These are phyloP conservation scores for Sporothrix phasma DNA, from an alignment of 2,329 filamentous ascomycete species.

Conservation along the genomic window DNA sequence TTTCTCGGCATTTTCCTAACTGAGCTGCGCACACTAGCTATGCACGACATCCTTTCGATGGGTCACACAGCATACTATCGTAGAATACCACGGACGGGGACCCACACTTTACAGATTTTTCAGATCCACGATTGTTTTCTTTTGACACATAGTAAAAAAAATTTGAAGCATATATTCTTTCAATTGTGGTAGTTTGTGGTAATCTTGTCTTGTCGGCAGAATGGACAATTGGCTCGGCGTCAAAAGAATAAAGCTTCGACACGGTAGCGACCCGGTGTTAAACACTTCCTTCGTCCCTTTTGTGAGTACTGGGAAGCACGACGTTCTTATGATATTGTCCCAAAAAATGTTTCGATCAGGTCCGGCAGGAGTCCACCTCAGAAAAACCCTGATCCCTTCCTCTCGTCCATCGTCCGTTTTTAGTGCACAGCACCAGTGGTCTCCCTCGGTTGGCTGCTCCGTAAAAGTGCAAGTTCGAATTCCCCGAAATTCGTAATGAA, in stretches of 20 bases:
- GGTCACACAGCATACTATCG: background rate
- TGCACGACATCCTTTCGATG: background rate
- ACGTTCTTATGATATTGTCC: conserved; percentile 8
- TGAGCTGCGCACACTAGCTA: background rate
- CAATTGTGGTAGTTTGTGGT: too few species aligned
- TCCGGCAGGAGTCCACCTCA: conserved; percentile 10
- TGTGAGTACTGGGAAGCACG: conserved; percentile 6
- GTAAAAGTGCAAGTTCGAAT: conserved; percentile 8
- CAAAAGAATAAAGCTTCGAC: conserved; percentile 6
- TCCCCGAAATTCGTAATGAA: background rate
- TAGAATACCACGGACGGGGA: background rate
- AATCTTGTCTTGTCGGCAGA: conserved; percentile 9
- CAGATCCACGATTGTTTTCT: background rate
- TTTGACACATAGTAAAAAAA: background rate
- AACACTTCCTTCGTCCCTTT: conserved; percentile 13
- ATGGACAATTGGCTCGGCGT: conserved; percentile 7
- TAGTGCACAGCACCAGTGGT: background rate
- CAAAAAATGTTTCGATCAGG: conserved; percentile 9
- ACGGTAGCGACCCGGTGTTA: conserved; percentile 9
- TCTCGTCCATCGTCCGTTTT: background rate
- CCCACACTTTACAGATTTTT: background rate
- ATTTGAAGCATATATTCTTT: conserved; percentile 10
- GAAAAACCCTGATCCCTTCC: background rate
- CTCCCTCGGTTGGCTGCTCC: background rate
- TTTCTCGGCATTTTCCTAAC: background rate